Evolutionary conservation across 2,329 filamentous ascomycete genomes (phyloP).

Genomic region (Fusarium goolgardi): DNA sequence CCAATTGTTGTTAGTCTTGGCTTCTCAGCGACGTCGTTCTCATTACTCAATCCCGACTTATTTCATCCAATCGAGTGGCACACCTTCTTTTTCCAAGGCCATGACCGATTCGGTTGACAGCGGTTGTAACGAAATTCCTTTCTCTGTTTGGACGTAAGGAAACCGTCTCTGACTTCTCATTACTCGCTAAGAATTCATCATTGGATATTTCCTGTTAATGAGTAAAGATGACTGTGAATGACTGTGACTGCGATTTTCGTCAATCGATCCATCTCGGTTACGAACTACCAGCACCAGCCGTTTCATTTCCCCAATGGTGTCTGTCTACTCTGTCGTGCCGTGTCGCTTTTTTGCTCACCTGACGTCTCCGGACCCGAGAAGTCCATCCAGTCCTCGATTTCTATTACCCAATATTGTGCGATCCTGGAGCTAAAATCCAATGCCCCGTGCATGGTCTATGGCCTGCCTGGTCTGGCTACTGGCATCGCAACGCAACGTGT

Average conservation of each 20-base stretch:
- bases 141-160: slow-evolving; percentile 31
- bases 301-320: slow-evolving; percentile 31
- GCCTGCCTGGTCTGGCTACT: neutral
- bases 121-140: slow-evolving; percentile 32
- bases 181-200: slow-evolving; percentile 36
- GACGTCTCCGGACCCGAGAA: slow-evolving; percentile 40
- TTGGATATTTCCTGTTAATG: slow-evolving; percentile 17
- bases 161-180: slow-evolving; percentile 30
- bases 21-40: slow-evolving; percentile 48
- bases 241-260: slow-evolving; percentile 8
- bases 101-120: slow-evolving; percentile 40
- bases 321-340: slow-evolving; percentile 27
- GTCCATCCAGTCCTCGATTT: slow-evolving; percentile 60
- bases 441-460: slow-evolving; percentile 43
- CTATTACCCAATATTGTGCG: slow-evolving; percentile 60
- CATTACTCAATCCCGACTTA: slow-evolving; percentile 53
- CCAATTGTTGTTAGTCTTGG: slow-evolving; percentile 37
- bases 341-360: slow-evolving; percentile 45
- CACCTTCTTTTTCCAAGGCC: slow-evolving; percentile 28
- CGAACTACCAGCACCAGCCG: slow-evolving; percentile 17
- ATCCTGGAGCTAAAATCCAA: slow-evolving; percentile 47
- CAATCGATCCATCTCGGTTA: slow-evolving; percentile 1
- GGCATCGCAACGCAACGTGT: slow-evolving; percentile 3
- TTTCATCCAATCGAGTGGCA: slow-evolving; percentile 49
- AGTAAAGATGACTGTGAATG: slow-evolving; percentile 9